Evolutionary conservation across 192 early-diverging fungal species (phyloP).

Genomic region (Rhizophagus clarus): DNA sequence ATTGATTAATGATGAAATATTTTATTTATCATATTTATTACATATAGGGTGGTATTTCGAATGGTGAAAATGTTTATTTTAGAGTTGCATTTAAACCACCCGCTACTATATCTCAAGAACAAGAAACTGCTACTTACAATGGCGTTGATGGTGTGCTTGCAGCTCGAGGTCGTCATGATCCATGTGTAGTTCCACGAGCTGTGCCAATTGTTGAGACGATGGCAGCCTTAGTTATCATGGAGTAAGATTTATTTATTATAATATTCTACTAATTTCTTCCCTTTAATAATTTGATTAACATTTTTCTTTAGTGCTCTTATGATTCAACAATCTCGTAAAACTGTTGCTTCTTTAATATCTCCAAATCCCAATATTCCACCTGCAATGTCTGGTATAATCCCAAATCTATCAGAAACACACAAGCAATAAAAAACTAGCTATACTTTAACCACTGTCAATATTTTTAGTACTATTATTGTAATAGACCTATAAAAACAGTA

Average conservation of each 20-base stretch:
- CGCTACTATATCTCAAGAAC: conserved; percentile 92
- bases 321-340: conserved; percentile 62
- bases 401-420: background rate
- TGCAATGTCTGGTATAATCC: conserved; percentile 11
- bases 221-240: conserved; percentile 93
- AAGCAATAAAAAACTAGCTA: background rate
- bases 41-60: conserved; percentile 84
- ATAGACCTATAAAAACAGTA: too few relatives aligned
- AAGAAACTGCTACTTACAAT: conserved; percentile 85
- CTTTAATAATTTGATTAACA: background rate
- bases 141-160: conserved; percentile 81
- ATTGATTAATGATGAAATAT: background rate
- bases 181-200: conserved; percentile 94
- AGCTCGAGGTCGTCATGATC: conserved; percentile 95
- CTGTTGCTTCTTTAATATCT: conserved; percentile 54
- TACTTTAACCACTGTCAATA: too few relatives aligned
- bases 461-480: too few relatives aligned
- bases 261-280: background rate
- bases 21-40: background rate
- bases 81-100: conserved; percentile 97
- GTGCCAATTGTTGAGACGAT: conserved; percentile 98
- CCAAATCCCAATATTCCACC: conserved; percentile 43
- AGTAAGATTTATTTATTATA: conserved; percentile 50
- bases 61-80: conserved; percentile 96
- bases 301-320: conserved; percentile 47